Conservation (phyloP, 208 protist species). For the Tritrichomonas musculus region DNA sequence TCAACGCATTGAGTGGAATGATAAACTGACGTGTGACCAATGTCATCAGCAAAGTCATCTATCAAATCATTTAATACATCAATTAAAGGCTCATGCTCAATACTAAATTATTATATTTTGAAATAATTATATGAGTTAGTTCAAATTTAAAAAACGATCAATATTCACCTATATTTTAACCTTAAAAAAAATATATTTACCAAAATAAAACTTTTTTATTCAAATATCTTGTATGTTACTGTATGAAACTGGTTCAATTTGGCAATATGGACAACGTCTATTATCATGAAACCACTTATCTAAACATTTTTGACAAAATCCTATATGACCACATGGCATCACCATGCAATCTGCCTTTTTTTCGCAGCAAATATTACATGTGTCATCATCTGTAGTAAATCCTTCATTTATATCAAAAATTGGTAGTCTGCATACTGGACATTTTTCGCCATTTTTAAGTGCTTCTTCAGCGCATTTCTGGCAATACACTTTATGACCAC, state of each 20-base stretch:
- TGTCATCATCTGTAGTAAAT: not conserved
- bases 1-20: too few species aligned
- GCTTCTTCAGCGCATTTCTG: not conserved
- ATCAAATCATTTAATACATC: too few species aligned
- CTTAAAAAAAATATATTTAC: too few species aligned
- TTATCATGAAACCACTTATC: not conserved
- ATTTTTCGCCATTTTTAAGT: not conserved
- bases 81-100: too few species aligned
- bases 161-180: too few species aligned
- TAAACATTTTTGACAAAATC: not conserved
- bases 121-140: too few species aligned
- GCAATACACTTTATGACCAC: not conserved
- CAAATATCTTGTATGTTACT: too few species aligned
- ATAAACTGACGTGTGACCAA: too few species aligned
- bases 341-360: not conserved
- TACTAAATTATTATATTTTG: too few species aligned
- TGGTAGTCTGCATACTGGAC: not conserved
- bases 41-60: too few species aligned
- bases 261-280: not conserved
- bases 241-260: not conserved
- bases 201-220: too few species aligned
- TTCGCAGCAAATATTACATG: not conserved
- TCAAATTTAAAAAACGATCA: too few species aligned
- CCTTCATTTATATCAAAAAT: not conserved
- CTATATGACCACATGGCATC: not conserved